These are phyloP conservation scores for Sporisorium exsertum DNA, from an alignment of 1,284 basidiomycete species.

Conservation along the genomic window DNA sequence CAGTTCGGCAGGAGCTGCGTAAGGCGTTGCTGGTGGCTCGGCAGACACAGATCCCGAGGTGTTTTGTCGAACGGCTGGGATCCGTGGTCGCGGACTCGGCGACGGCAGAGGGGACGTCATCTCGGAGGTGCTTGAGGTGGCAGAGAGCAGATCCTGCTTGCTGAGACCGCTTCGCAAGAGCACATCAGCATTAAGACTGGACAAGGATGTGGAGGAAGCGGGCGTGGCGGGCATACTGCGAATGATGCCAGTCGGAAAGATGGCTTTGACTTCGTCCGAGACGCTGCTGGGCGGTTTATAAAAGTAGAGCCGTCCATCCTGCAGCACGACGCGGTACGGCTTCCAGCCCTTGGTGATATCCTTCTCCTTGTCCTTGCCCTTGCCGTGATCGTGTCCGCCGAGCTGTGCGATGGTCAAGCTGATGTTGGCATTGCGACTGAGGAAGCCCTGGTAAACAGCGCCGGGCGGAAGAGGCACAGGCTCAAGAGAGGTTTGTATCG, in stretches of 20 bases:
- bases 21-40: conserved; percentile 12
- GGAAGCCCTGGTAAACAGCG: conserved; percentile 56
- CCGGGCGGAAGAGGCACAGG: conserved; percentile 50
- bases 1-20: neutral
- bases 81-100: conserved; percentile 23
- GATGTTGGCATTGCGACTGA: conserved; percentile 61
- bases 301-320: conserved; percentile 60
- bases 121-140: conserved; percentile 52
- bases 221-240: conserved; percentile 23
- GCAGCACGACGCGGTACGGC: conserved; percentile 64
- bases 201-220: conserved; percentile 12
- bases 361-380: conserved; percentile 55
- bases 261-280: conserved; percentile 61
- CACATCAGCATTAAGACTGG: conserved; percentile 42
- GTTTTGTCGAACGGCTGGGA: conserved; percentile 26
- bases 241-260: conserved; percentile 53
- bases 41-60: conserved; percentile 1
- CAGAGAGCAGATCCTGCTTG: conserved; percentile 54
- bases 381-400: conserved; percentile 39
- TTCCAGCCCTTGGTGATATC: conserved; percentile 67
- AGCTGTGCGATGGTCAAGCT: conserved; percentile 56
- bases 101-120: conserved; percentile 35
- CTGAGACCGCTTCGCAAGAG: conserved; percentile 54
- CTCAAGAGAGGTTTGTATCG: conserved; percentile 18
- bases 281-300: conserved; percentile 64